phyloP scores from a whole-genome alignment of 352 stramenopile species.

The Phytopythium cucurbitacearum region DNA sequence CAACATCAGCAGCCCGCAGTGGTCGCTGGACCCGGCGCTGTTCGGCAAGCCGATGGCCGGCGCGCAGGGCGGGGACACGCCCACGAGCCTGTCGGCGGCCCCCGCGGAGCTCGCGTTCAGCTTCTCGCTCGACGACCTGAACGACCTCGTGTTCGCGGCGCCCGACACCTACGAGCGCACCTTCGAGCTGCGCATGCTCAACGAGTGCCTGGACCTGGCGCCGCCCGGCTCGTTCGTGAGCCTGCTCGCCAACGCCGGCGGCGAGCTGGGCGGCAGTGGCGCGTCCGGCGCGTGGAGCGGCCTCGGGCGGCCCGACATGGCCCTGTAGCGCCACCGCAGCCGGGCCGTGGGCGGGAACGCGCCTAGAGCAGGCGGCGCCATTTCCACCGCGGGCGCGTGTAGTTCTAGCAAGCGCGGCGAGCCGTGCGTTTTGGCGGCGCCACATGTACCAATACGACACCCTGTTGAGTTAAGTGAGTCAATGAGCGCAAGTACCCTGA shows the following conservation, averaged over 20 bases:
- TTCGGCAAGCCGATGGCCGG: constrained; percentile 13
- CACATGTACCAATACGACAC: no score
- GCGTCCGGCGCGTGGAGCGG: not conserved
- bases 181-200: constrained; percentile 27
- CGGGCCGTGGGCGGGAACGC: no score
- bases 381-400: not conserved
- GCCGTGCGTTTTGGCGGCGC: no score
- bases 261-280: constrained; percentile 5
- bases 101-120: constrained; percentile 16
- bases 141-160: constrained; percentile 21
- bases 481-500: no score
- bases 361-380: not conserved
- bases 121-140: constrained; percentile 25
- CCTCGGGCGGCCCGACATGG: not conserved
- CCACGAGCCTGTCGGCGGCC: constrained; percentile 15
- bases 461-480: no score
- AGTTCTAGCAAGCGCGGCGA: not conserved
- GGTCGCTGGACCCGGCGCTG: constrained; percentile 16
- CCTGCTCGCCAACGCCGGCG: constrained; percentile 8
- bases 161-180: constrained; percentile 12
- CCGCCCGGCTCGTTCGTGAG: constrained; percentile 8
- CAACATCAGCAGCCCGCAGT: constrained; percentile 12
- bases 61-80: constrained; percentile 8
- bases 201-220: constrained; percentile 28
- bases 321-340: not conserved